Conservation (phyloP, 1,284 basidiomycete species). For the Ceratobasidium sp. region DNA sequence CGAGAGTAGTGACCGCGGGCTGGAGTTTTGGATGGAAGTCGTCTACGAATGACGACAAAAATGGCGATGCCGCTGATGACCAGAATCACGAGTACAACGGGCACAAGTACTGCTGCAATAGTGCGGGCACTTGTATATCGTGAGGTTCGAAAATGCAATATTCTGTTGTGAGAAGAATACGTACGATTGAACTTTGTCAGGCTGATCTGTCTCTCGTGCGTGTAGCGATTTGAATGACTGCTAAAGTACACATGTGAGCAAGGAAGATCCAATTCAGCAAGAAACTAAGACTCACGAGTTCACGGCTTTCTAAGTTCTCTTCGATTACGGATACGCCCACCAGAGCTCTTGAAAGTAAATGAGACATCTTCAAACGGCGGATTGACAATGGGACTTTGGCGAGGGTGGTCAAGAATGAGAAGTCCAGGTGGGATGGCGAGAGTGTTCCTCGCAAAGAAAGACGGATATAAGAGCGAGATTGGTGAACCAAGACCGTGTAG, state of each 20-base stretch:
- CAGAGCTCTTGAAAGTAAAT: background rate
- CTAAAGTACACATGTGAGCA: background rate
- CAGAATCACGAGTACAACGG: background rate
- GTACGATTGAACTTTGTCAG: background rate
- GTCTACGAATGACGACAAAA: background rate
- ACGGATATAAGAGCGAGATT: background rate
- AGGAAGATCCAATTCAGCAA: background rate
- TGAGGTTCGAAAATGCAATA: background rate
- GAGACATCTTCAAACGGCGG: background rate
- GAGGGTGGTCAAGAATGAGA: background rate
- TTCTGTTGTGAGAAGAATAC: background rate
- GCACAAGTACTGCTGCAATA: background rate
- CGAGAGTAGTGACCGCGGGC: background rate
- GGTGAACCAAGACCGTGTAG: background rate
- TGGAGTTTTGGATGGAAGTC: background rate
- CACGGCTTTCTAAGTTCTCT: background rate
- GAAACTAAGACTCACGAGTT: background rate
- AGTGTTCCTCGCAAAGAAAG: background rate
- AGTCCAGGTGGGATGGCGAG: background rate
- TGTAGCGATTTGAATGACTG: background rate
- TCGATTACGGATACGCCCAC: background rate
- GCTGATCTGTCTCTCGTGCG: background rate
- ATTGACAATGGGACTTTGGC: background rate
- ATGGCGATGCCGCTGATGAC: slow-evolving; percentile 1
- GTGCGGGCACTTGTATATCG: background rate